phyloP scores from a whole-genome alignment of 768 basidiomycete species.

The Dioszegia aurantiaca region DNA sequence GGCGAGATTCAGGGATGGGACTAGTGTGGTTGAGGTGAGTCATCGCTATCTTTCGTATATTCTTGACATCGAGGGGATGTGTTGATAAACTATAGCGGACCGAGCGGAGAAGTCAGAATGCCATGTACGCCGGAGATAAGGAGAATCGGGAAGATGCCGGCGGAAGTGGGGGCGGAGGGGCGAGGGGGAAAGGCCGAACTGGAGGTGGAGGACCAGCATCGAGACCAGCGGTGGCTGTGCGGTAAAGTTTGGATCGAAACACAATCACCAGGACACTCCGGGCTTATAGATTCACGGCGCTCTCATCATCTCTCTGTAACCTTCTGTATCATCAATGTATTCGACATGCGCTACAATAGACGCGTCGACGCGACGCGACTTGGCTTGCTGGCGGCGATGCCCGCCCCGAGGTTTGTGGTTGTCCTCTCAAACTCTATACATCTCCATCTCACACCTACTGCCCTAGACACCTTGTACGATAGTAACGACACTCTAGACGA shows the following conservation, averaged over 20 bases:
- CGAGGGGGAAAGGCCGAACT: neutral
- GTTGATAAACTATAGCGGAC: constrained; percentile 6
- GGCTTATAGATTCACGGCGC: too few relatives aligned
- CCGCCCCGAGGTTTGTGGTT: too few relatives aligned
- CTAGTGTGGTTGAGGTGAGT: constrained; percentile 72
- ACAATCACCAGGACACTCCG: too few relatives aligned
- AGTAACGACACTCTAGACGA: too few relatives aligned
- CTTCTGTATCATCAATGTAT: too few relatives aligned
- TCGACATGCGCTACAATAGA: too few relatives aligned
- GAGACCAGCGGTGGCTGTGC: constrained; percentile 1
- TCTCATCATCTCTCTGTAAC: too few relatives aligned
- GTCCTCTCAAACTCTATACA: too few relatives aligned
- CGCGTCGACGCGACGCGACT: constrained; percentile 6
- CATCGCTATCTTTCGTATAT: neutral
- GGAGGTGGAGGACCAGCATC: neutral
- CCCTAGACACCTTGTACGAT: too few relatives aligned
- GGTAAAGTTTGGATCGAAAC: too few relatives aligned
- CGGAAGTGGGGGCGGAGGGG: neutral
- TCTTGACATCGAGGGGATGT: neutral
- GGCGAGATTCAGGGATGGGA: constrained; percentile 89
- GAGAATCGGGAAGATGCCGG: constrained; percentile 2
- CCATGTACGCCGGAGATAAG: constrained; percentile 3
- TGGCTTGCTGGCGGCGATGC: too few relatives aligned
- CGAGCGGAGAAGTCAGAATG: constrained; percentile 3
- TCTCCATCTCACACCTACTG: too few relatives aligned